Evolutionary conservation across 306 rosid genomes (phyloP), one percentile per base, ranked within the genome.

Genomic region (Pyrus bretschneideri): DNA sequence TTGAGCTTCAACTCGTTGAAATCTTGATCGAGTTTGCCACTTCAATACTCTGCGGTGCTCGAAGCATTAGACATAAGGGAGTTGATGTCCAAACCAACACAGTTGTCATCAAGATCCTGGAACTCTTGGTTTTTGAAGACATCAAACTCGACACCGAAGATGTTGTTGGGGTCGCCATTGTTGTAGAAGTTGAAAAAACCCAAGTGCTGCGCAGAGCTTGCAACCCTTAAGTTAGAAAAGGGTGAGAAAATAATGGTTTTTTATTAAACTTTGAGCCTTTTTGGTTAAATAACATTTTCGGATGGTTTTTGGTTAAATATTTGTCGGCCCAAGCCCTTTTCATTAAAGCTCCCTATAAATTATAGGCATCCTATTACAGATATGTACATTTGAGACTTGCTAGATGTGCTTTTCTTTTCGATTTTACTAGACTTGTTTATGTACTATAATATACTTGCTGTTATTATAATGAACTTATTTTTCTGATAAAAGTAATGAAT

Each of bases 41-140:
- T 76, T 87, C 87, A 87, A 69, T 76, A 80, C 49, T 90, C 87
- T 23, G 94, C 89, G 17, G 75, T 59, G 21, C 67, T 68, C 2
- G 90, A 78, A 78, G 71, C n/a, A 11, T 42, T 29, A 79, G 89
- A 90, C 6, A 23, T 61, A 57, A 87, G 89, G 0, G 90, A 77
- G 79, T 90, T 83, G 14, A 90, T 59, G 30, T 86, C 82, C 11
- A 90, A 49, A 33, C 89, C 90, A 29, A 86, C 89, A 79, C 87
- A 87, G 62, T 86, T 90, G 33, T 59, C 77, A 62, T 78, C 57
- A 10, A 71, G 79, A 58, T 90, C 90, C 0, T 64, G 3, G 61
- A 88, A 88, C 72, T 88, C 93, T 67, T 75, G 76, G 54, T 87
- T 87, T 62, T 27, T 66, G 35, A 90, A 83, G 4, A 79, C 66